Evolutionary conservation across 1,284 basidiomycete genomes (phyloP).

Genomic region (Boletus nobilissimus): DNA sequence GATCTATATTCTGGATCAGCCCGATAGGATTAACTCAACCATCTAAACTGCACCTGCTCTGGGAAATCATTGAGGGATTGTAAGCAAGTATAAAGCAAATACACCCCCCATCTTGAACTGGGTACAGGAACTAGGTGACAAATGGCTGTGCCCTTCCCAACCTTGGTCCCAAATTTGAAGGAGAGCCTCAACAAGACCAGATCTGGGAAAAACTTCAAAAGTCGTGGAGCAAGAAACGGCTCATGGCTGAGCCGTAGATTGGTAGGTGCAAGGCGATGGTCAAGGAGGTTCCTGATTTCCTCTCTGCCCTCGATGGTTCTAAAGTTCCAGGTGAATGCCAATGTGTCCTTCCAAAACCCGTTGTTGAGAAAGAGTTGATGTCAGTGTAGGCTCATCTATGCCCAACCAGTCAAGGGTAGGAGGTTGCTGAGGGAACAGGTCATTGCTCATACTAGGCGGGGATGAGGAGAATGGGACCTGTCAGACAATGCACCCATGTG

Average conservation of each 20-base stretch:
- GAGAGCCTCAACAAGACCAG: conserved; percentile 38
- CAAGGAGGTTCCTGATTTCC: conserved; percentile 38
- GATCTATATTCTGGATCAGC: conserved; percentile 29
- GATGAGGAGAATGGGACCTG: too few relatives aligned
- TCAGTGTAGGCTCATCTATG: conserved; percentile 32
- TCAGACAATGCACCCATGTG: too few relatives aligned
- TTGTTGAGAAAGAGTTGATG: conserved; percentile 41
- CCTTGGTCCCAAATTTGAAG: conserved; percentile 41
- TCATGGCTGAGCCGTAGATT: conserved; percentile 36
- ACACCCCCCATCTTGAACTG: conserved; percentile 43
- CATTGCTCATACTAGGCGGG: too few relatives aligned
- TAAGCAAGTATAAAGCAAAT: conserved; percentile 56
- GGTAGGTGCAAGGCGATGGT: conserved; percentile 47
- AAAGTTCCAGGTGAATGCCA: conserved; percentile 47
- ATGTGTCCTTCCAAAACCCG: conserved; percentile 44
- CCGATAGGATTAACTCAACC: neutral
- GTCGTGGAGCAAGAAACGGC: conserved; percentile 33
- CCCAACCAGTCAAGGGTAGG: conserved; percentile 41
- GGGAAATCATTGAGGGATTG: conserved; percentile 59
- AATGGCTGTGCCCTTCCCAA: conserved; percentile 39
- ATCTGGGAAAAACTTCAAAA: conserved; percentile 39
- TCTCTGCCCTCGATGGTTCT: conserved; percentile 39
- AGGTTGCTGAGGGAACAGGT: conserved; percentile 40
- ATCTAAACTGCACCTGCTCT: conserved; percentile 42
- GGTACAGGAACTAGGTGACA: conserved; percentile 34